Percentiles rank a stretch among this genome's conserved stretches.
Conservation (phyloP, 73 alveolate species). For the Loxodes magnus region DNA sequence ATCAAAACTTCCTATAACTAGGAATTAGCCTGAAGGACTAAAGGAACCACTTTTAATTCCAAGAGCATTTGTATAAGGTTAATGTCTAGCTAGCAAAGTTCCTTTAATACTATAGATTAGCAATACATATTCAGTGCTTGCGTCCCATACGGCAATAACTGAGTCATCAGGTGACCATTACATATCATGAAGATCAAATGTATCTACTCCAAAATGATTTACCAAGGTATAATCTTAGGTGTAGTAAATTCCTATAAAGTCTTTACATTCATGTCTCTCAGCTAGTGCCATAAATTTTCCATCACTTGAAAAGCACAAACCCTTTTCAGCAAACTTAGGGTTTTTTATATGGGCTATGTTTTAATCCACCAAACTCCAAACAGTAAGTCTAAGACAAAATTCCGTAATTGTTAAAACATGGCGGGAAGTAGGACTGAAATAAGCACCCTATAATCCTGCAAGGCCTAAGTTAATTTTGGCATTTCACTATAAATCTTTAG, state of each 20-base stretch:
- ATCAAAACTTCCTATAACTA: slow-evolving; percentile 39
- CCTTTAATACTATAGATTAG: slow-evolving; percentile 77
- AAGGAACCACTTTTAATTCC: slow-evolving; percentile 71
- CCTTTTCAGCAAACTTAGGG: slow-evolving; percentile 50
- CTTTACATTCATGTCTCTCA: slow-evolving; percentile 80
- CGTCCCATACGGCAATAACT: slow-evolving; percentile 68
- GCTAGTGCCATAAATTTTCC: slow-evolving; percentile 91
- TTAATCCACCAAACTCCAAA: slow-evolving; percentile 55
- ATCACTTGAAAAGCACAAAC: slow-evolving; percentile 64
- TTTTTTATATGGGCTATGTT: slow-evolving; percentile 6
- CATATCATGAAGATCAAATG: slow-evolving; percentile 77
- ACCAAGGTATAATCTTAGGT: slow-evolving; percentile 83
- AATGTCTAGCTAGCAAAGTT: slow-evolving; percentile 49
- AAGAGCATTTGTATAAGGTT: slow-evolving; percentile 77
- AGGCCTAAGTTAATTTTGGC: slow-evolving; percentile 53
- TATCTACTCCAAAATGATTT: slow-evolving; percentile 80
- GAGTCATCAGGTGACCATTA: slow-evolving; percentile 87
- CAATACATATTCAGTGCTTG: slow-evolving; percentile 59
- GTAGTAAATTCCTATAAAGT: slow-evolving; percentile 81
- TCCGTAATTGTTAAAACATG: slow-evolving; percentile 72
- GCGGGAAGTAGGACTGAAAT: slow-evolving; percentile 92
- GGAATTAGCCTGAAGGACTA: slow-evolving; percentile 58
- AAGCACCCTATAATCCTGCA: slow-evolving; percentile 61
- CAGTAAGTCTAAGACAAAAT: slow-evolving; percentile 68
- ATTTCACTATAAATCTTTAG: slow-evolving; percentile 59